Evolutionary conservation across 805 yeast species (phyloP), one percentile per base, ranked within the genome.

Genomic region (Nakazawaea laoshanensis): DNA sequence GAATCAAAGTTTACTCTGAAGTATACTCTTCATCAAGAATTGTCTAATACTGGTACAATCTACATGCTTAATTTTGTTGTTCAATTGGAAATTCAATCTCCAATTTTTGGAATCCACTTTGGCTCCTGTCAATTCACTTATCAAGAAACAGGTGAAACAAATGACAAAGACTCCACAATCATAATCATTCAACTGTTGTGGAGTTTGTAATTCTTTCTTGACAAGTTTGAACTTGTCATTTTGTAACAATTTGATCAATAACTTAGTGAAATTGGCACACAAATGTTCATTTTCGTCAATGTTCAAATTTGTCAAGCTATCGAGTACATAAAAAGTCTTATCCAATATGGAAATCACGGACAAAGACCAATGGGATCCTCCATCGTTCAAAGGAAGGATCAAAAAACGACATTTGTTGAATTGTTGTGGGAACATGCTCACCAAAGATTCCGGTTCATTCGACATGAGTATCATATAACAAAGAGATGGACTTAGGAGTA

Each of bases 321-420:
- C 92, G 47, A 74, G 78, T 8, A 78, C 57, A 15, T 59, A 61
- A 3, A 77, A 67, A 20, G 54, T 59, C 12, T 58, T 53, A 25
- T 71, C 78, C 10, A 65, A 51, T 7, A 67, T 40, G 21, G 67
- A 63, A 5, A 76, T 58, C 11, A 81, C 63, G 10, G 77, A 62
- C 11, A 83, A 53, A 1, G 83, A 74, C 92, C 94, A 82, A 53
- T 83, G 92, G 29, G 74, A 75, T 1, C 89, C 92, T 12, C 77
- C 76, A 39, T 73, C 80, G 49, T 79, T 82, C 19, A 80, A 59
- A 1, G 89, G 92, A 24, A 80, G 49, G 41, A 83, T 80, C 1
- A 82, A 61, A 42, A 75, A 70, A 9, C 21, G 17, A 14, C 35
- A 36, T 24, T 30, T 36, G 47, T 55, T 50, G 52, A 53, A 32